Evolutionary conservation across 805 yeast genomes (phyloP), one percentile per base, ranked within the genome.

Genomic region (Danielia oregonensis): DNA sequence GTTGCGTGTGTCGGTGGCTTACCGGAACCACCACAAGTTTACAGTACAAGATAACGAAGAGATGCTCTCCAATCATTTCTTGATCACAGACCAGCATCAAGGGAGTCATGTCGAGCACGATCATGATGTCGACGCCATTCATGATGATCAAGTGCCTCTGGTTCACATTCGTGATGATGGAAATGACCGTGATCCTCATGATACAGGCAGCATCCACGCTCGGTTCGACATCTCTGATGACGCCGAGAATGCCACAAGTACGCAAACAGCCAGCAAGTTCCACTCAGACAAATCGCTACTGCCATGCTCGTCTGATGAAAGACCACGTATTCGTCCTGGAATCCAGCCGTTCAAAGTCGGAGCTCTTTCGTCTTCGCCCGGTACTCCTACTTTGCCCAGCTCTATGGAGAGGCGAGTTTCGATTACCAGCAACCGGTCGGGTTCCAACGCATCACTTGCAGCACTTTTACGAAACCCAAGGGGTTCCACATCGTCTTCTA

Each of bases 1-100:
- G 1, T 59, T 91, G 33, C 70, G 77, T 39, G 72, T 86, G 5
- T 78, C 93, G 0, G 93, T 86, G 1, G 82, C 94, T 2, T 91
- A 84, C 51, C 71, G 98, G 37, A 71, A 67, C 25, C 82, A 87
- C 52, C 70, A 78, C 42, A 72, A 76, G 30, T 91, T 91, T 59
- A 63, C 72, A 25, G 63, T 87, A 8, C 76, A 71, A 42, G 87
- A 81, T 46, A 75, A 76, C 26, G 93, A 85, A 48, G 78, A 76
- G 37, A 57, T 79, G 4, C 56, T 82, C 17, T 74, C 85, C 5
- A 70, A 70, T 29, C 82, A 78, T 40, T 78, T 81, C 49, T 54
- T 70, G 18, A 61, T 61, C 29, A 55, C 75, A 47, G 85, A 78
- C 46, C 37, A n/a, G n/a, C n/a, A n/a, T n/a, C n/a, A n/a, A n/a